Conservation (phyloP, 768 basidiomycete genomes). For the Leccinum subgranulosum region DNA sequence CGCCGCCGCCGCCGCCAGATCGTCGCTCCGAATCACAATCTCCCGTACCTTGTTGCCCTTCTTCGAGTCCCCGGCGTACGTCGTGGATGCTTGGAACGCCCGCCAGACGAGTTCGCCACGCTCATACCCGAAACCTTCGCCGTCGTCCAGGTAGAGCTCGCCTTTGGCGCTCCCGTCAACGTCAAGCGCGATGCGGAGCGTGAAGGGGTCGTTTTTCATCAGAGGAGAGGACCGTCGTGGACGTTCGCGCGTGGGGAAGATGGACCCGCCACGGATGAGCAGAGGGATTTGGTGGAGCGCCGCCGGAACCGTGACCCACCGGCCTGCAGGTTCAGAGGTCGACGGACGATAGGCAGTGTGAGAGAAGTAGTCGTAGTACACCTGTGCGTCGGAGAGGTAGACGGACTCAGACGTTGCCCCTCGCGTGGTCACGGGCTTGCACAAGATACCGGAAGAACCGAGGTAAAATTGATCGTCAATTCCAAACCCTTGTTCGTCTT, state of each 20-base stretch:
- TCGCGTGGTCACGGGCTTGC: conserved; percentile 83
- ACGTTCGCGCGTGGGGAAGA: conserved; percentile 83
- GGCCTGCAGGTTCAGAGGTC: conserved; percentile 44
- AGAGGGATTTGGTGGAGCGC: conserved; percentile 80
- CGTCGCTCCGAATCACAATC: conserved; percentile 46
- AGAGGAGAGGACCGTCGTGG: conserved; percentile 80
- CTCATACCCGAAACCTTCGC: conserved; percentile 73
- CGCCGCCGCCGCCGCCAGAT: conserved; percentile 55
- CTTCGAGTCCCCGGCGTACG: conserved; percentile 9
- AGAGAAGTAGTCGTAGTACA: conserved; percentile 94
- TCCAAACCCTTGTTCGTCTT: conserved; percentile 79
- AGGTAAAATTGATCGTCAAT: conserved; percentile 96
- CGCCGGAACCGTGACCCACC: conserved; percentile 71
- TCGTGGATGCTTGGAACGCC: conserved; percentile 57
- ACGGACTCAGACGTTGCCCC: conserved; percentile 67
- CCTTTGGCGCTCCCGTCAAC: conserved; percentile 60
- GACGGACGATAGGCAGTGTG: conserved; percentile 63
- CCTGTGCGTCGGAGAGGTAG: conserved; percentile 86
- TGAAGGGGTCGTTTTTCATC: conserved; percentile 93
- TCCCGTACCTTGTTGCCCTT: conserved; percentile 29
- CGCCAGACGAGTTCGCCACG: conserved; percentile 85
- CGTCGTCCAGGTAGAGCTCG: conserved; percentile 94
- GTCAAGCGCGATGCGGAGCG: conserved; percentile 78
- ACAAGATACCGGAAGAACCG: conserved; percentile 82
- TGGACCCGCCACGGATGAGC: conserved; percentile 86